Conservation (phyloP, 257 asterid species). For the Gynochthodes officinalis region DNA sequence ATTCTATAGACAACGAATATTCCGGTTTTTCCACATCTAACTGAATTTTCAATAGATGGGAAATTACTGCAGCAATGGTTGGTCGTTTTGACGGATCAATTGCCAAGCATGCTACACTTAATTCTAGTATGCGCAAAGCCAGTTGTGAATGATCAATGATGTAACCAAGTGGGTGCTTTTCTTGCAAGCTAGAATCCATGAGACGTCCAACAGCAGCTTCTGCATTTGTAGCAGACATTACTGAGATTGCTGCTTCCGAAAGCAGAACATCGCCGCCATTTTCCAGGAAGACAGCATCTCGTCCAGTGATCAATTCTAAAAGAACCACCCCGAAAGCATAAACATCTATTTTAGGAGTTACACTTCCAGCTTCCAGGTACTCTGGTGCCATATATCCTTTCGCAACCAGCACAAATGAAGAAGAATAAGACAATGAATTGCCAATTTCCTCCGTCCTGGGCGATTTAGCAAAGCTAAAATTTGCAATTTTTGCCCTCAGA, state of each 20-base stretch:
- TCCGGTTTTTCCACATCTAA: constrained; percentile 40
- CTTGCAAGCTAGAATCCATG: constrained; percentile 54
- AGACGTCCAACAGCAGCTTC: constrained; percentile 26
- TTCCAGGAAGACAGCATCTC: constrained; percentile 31
- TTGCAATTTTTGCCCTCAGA: constrained; percentile 63
- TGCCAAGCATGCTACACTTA: constrained; percentile 49
- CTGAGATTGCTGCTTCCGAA: constrained; percentile 30
- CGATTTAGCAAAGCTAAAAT: constrained; percentile 47
- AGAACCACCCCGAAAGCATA: constrained; percentile 66
- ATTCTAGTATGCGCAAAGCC: constrained; percentile 39
- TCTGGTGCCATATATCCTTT: constrained; percentile 69
- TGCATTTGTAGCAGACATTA: constrained; percentile 18
- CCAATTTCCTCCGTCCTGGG: constrained; percentile 20
- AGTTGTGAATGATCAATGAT: constrained; percentile 49
- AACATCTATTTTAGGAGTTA: constrained; percentile 52
- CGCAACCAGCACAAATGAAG: constrained; percentile 26
- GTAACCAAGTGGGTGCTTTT: constrained; percentile 57
- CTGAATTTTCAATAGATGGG: constrained; percentile 49
- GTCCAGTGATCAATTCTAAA: constrained; percentile 61
- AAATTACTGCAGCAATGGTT: constrained; percentile 47
- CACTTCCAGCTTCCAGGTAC: constrained; percentile 30
- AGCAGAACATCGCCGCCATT: constrained; percentile 41
- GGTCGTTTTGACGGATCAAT: constrained; percentile 43
- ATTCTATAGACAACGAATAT: constrained; percentile 21
- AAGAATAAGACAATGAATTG: constrained; percentile 18